Base-by-base conservation (phyloP, 306 rosid species). In the Gynostemma pentaphyllum region DNA sequence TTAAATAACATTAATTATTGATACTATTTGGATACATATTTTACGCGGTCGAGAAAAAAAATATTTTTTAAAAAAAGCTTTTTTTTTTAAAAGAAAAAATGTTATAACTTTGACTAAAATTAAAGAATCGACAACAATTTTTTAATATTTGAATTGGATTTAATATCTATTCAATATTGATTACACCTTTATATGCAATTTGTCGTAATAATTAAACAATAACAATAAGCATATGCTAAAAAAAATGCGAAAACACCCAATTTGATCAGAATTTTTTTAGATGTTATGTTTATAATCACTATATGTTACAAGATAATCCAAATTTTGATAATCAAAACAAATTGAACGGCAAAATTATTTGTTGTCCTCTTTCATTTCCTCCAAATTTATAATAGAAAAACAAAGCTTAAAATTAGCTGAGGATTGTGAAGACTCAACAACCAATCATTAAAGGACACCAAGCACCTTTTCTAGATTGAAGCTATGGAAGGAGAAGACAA, bases 291-390 rank as follows among this genome's bases (percentile, higher is more conserved):
- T 52, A 60, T 45, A 63, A 63, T 29, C 57, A 40, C 64, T 55
- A 66, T n/a, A 19, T 27, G 84, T 9, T 73, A 47, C 55, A 18
- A 55, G 32, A 68, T 67, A 64, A 56, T 80, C 72, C 76, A 80
- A 72, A 62, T 44, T 63, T 32, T 40, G 40, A 7, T 54, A 64
- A 34, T 21, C 14, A 39, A 45, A 56, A 36, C 78, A 70, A 70
- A 21, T 36, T 59, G 37, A 80, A 28, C 79, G 76, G 72, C 81
- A 55, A 68, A 21, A 67, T 57, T 12, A 34, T 71, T 55, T 15
- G 45, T 23, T 54, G 23, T 28, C 63, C 21, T 22, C 45, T 60
- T 13, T 48, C 4, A 32, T 19, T 8, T 32, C 13, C 37, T 21
- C 45, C 24, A 59, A 37, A 10, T 37, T 36, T 37, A 21, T 36